phyloP scores from a whole-genome alignment of 1,284 basidiomycete genomes.

The Gomphus sp. region DNA sequence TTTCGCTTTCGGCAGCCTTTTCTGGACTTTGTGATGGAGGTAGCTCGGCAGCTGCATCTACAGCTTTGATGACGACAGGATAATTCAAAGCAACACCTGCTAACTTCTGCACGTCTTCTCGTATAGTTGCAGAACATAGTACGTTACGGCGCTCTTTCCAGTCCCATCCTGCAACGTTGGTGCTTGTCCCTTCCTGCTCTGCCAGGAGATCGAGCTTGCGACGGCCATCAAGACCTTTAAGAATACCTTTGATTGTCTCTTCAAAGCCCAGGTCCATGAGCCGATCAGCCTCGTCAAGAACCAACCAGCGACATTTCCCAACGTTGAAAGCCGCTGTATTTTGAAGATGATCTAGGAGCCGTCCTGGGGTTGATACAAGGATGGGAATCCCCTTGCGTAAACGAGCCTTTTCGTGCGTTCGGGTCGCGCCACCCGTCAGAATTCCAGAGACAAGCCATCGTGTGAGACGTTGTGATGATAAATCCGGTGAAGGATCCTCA shows the following conservation, averaged over 20 bases:
- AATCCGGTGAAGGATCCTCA: slow-evolving; percentile 32
- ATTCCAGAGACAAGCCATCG: slow-evolving; percentile 94
- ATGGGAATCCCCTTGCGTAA: slow-evolving; percentile 68
- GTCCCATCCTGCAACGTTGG: slow-evolving; percentile 79
- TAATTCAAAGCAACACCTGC: slow-evolving; percentile 73
- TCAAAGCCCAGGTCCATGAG: slow-evolving; percentile 67
- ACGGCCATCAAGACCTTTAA: slow-evolving; percentile 78
- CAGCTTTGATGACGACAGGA: slow-evolving; percentile 68
- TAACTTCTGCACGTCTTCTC: slow-evolving; percentile 90
- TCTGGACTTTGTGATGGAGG: slow-evolving; percentile 10
- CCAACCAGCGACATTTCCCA: slow-evolving; percentile 90
- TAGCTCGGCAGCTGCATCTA: slow-evolving; percentile 29
- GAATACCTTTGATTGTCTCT: slow-evolving; percentile 67
- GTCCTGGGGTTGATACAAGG: slow-evolving; percentile 61
- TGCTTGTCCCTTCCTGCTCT: slow-evolving; percentile 56
- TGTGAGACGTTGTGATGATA: slow-evolving; percentile 47
- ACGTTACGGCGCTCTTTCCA: slow-evolving; percentile 79
- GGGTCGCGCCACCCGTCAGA: slow-evolving; percentile 71
- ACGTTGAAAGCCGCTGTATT: slow-evolving; percentile 87
- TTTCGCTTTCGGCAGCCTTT: slow-evolving; percentile 29
- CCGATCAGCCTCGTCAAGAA: slow-evolving; percentile 95
- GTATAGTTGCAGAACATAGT: slow-evolving; percentile 94
- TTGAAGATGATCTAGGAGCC: slow-evolving; percentile 68
- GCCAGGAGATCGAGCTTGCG: slow-evolving; percentile 66
- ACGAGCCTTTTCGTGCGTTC: slow-evolving; percentile 66